These are phyloP conservation scores for Medicago ruthenica DNA, from an alignment of 306 rosid species.

Conservation along the genomic window DNA sequence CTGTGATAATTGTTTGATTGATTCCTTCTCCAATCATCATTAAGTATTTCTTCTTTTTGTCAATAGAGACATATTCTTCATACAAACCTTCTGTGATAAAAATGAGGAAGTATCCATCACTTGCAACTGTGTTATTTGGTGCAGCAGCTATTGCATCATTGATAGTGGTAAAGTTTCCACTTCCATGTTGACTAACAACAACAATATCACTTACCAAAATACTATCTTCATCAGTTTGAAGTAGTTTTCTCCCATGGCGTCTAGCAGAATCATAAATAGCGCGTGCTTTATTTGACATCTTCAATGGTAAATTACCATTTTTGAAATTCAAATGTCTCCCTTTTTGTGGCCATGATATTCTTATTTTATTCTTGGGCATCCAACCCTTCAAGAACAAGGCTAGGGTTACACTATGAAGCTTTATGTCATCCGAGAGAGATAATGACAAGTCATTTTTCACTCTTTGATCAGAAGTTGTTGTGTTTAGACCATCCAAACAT, in stretches of 20 bases:
- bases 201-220: background rate
- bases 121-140: background rate
- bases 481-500: background rate
- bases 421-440: background rate
- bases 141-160: background rate
- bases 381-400: constrained; percentile 3
- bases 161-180: background rate
- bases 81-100: background rate
- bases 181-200: background rate
- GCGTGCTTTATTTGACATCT: constrained; percentile 3
- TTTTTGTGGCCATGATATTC: background rate
- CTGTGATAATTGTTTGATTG: too few relatives aligned
- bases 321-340: background rate
- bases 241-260: background rate
- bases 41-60: background rate
- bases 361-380: background rate
- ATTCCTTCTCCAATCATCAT: background rate
- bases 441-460: background rate
- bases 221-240: background rate
- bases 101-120: constrained; percentile 1
- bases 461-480: background rate
- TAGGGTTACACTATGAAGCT: background rate
- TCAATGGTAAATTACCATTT: background rate
- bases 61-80: background rate
- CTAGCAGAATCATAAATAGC: background rate